Conservation (phyloP, 1,284 basidiomycete species). For the Inonotus obliquus region DNA sequence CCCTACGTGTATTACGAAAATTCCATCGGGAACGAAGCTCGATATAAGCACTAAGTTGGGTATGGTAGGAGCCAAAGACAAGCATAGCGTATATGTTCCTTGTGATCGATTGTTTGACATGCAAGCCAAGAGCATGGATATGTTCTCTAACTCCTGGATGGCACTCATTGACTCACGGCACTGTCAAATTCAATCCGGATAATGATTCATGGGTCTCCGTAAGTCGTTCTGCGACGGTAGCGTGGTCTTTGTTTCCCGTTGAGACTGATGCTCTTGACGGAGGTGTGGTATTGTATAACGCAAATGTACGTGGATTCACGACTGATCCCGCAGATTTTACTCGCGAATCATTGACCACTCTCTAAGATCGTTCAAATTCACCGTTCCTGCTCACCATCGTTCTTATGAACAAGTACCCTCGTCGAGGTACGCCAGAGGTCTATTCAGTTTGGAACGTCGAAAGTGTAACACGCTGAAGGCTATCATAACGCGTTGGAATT, state of each 20-base stretch:
- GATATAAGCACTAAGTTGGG: too few relatives aligned
- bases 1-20: too few relatives aligned
- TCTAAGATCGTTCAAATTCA: conserved; percentile 35
- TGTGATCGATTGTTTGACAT: conserved; percentile 21
- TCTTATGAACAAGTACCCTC: conserved; percentile 51
- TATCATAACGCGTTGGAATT: too few relatives aligned
- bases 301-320: conserved; percentile 38
- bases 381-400: conserved; percentile 56
- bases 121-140: background rate
- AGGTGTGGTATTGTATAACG: conserved; percentile 59
- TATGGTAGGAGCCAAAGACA: too few relatives aligned
- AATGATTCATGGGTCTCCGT: conserved; percentile 51
- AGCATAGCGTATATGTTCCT: too few relatives aligned
- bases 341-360: conserved; percentile 13
- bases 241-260: background rate
- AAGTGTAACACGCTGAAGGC: too few relatives aligned
- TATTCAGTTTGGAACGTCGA: conserved; percentile 25
- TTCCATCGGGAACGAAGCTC: too few relatives aligned
- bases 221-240: conserved; percentile 16
- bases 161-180: too few relatives aligned
- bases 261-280: conserved; percentile 15
- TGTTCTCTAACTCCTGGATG: conserved; percentile 43
- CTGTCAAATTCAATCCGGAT: conserved; percentile 45
- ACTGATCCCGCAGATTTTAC: conserved; percentile 14
- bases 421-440: conserved; percentile 31